phyloP scores from a whole-genome alignment of 2,329 filamentous ascomycete species.

The Aspergillus neoniger region DNA sequence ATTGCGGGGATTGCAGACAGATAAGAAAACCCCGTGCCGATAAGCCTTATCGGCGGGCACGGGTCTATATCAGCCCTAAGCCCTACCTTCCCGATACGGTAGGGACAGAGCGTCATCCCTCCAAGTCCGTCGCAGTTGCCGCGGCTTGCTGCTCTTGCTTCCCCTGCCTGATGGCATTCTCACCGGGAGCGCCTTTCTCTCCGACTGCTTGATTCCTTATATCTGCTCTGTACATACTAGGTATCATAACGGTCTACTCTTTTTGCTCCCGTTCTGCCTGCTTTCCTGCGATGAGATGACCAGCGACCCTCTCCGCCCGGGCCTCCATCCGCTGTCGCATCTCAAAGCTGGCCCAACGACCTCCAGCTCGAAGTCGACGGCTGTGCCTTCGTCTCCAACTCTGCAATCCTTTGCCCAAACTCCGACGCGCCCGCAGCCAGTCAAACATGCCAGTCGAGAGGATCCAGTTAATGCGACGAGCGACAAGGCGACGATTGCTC shows the following conservation, averaged over 20 bases:
- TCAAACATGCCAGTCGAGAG: constrained; percentile 40
- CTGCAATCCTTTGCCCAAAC: constrained; percentile 32
- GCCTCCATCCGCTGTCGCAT: constrained; percentile 44
- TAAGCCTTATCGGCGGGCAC: constrained; percentile 17
- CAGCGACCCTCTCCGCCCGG: constrained; percentile 35
- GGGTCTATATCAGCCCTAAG: constrained; percentile 27
- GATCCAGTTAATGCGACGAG: constrained; percentile 56
- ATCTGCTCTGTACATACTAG: neutral
- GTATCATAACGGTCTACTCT: neutral
- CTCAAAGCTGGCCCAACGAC: constrained; percentile 41
- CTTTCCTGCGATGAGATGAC: constrained; percentile 42
- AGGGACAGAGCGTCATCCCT: constrained; percentile 8
- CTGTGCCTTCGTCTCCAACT: constrained; percentile 28
- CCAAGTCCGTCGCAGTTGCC: constrained; percentile 5
- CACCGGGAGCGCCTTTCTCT: constrained; percentile 5
- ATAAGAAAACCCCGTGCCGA: constrained; percentile 17
- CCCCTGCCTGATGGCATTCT: constrained; percentile 1
- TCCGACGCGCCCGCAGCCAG: constrained; percentile 32
- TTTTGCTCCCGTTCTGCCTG: neutral
- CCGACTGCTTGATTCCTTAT: neutral
- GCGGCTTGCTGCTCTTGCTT: constrained; percentile 10
- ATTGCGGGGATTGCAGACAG: constrained; percentile 13
- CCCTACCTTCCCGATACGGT: constrained; percentile 31
- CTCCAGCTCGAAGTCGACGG: constrained; percentile 39
- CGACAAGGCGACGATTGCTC: constrained; percentile 74